These are phyloP conservation scores for Aechmea fasciata DNA, from an alignment of 176 grass and related monocot species.

Conservation along the genomic window DNA sequence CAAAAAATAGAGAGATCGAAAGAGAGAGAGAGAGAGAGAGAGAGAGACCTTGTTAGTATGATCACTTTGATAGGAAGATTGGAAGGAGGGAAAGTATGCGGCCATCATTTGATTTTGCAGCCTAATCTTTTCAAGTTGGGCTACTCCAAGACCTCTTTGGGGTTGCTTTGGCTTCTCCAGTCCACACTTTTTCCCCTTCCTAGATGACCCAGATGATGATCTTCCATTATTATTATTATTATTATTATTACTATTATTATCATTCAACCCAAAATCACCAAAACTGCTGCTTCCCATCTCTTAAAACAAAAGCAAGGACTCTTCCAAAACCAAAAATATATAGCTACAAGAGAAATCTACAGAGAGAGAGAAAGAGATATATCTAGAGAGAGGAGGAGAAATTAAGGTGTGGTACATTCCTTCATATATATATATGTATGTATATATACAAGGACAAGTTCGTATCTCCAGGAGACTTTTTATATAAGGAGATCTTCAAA, in stretches of 20 bases:
- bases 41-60: background rate
- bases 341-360: background rate
- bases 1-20: background rate
- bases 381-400: background rate
- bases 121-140: slow-evolving; percentile 1
- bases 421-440: no score
- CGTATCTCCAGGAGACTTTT: no score
- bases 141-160: slow-evolving; percentile 2
- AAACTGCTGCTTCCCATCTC: background rate
- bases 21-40: background rate
- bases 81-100: background rate
- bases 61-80: background rate
- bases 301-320: background rate
- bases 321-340: background rate
- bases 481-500: no score
- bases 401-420: no score
- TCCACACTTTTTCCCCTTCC: background rate
- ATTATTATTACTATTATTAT: no score
- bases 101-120: slow-evolving; percentile 4
- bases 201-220: background rate
- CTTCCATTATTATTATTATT: background rate
- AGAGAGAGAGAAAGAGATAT: background rate
- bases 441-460: no score
- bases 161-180: background rate
- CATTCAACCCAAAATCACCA: background rate